Conservation (phyloP, 345 rosid genomes). For the Citrus cavaleriei region DNA sequence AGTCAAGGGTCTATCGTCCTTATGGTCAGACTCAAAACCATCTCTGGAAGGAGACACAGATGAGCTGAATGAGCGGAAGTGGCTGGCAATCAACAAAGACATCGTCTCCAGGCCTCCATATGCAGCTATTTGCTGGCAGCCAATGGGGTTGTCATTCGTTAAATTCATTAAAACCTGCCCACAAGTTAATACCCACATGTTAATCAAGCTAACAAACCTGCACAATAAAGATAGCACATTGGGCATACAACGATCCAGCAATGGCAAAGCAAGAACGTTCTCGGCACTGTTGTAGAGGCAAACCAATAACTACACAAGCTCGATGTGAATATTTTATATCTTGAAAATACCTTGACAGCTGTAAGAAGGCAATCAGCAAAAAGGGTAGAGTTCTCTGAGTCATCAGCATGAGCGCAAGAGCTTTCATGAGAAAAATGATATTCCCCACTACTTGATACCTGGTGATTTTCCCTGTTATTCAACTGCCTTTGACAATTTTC, state of each 20-base stretch:
- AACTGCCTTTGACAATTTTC: slow-evolving; percentile 32
- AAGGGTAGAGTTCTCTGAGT: slow-evolving; percentile 53
- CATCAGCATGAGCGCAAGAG: slow-evolving; percentile 33
- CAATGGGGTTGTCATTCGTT: slow-evolving; percentile 81
- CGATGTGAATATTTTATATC: background rate
- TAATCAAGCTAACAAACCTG: slow-evolving; percentile 2
- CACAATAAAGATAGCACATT: background rate
- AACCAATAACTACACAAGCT: slow-evolving; percentile 3
- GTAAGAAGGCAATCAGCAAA: slow-evolving; percentile 84
- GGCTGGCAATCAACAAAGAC: slow-evolving; percentile 66
- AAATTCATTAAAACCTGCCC: slow-evolving; percentile 89
- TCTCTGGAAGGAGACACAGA: slow-evolving; percentile 33
- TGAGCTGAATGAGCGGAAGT: slow-evolving; percentile 67
- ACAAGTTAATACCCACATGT: slow-evolving; percentile 8
- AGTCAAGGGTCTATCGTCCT: slow-evolving; percentile 50
- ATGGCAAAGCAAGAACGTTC: background rate
- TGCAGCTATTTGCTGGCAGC: slow-evolving; percentile 82
- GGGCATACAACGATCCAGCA: background rate
- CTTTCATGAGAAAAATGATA: slow-evolving; percentile 28
- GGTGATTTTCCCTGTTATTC: slow-evolving; percentile 19
- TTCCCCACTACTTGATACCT: slow-evolving; percentile 28
- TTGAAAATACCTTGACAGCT: slow-evolving; percentile 70
- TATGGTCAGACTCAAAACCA: slow-evolving; percentile 21
- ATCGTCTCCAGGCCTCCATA: slow-evolving; percentile 82
- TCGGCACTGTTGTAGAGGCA: background rate